Evolutionary conservation across 1,284 basidiomycete genomes (phyloP).

Genomic region (Porogramme epimiltina): DNA sequence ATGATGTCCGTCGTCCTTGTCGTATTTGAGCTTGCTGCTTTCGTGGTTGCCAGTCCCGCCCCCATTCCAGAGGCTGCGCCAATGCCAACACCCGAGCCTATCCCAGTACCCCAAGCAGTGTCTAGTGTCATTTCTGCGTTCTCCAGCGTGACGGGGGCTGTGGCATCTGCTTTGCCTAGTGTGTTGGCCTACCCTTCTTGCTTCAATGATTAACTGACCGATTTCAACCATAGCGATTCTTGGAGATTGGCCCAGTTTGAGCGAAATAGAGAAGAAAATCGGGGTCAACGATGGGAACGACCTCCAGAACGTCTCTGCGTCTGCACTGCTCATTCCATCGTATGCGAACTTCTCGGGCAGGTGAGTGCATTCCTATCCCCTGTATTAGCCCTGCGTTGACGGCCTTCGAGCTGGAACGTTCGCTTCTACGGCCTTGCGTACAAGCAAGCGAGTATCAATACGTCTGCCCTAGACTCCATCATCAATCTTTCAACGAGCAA

Average conservation of each 20-base stretch:
- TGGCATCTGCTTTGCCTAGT: slow-evolving; percentile 26
- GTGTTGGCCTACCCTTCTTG: background rate
- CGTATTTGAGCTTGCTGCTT: background rate
- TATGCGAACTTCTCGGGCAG: slow-evolving; percentile 27
- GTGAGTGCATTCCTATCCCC: slow-evolving; percentile 9
- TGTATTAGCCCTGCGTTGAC: background rate
- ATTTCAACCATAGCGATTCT: slow-evolving; percentile 21
- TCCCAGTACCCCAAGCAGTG: slow-evolving; percentile 15
- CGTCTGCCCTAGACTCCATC: slow-evolving; percentile 25
- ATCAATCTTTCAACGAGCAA: slow-evolving; percentile 27
- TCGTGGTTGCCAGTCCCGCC: too few relatives aligned
- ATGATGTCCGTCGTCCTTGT: too few relatives aligned
- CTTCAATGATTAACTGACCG: background rate
- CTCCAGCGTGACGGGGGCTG: slow-evolving; percentile 25
- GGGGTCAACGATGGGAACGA: slow-evolving; percentile 19
- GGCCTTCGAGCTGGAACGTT: slow-evolving; percentile 24
- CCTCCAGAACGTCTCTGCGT: slow-evolving; percentile 23
- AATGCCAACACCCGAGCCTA: slow-evolving; percentile 14
- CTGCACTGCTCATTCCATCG: slow-evolving; percentile 28
- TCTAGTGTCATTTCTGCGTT: slow-evolving; percentile 21
- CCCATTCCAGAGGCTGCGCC: slow-evolving; percentile 15
- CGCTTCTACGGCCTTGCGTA: slow-evolving; percentile 31
- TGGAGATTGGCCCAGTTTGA: slow-evolving; percentile 28
- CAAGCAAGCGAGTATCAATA: slow-evolving; percentile 28
- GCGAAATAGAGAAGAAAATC: slow-evolving; percentile 29